Evolutionary conservation across 2,329 filamentous ascomycete species (phyloP).

Genomic region (Colletotrichum euphorbiae): DNA sequence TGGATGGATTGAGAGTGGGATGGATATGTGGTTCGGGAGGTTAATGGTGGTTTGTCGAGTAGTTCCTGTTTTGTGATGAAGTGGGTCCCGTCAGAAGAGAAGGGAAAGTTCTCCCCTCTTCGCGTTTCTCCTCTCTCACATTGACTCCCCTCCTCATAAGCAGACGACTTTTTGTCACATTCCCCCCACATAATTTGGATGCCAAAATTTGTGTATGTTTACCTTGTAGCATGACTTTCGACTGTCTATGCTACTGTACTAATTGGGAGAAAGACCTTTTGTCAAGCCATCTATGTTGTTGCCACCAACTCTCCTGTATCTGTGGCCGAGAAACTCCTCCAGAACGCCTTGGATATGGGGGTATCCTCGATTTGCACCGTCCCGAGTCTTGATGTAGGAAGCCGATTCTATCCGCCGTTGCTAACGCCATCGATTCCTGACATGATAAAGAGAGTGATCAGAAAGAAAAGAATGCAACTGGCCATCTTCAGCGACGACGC

Average conservation of each 20-base stretch:
- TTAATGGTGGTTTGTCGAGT: not conserved
- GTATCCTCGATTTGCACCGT: not conserved
- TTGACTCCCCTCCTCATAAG: no score
- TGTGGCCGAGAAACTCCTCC: not conserved
- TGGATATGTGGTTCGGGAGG: conserved; percentile 9
- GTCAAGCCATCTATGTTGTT: no score
- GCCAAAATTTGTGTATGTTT: no score
- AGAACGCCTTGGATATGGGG: conserved; percentile 25
- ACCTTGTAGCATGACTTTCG: no score
- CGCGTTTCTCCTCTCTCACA: no score
- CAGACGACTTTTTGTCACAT: no score
- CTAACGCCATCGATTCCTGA: conserved; percentile 22
- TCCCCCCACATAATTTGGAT: no score
- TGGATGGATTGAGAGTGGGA: conserved; percentile 2
- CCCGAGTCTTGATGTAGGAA: not conserved
- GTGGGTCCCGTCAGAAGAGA: not conserved
- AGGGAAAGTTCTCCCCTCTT: no score
- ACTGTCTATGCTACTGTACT: no score
- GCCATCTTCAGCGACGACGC: conserved; percentile 15
- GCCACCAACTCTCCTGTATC: no score
- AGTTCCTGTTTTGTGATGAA: not conserved
- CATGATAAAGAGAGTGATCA: conserved; percentile 7
- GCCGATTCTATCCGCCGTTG: not conserved
- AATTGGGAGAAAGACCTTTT: no score
- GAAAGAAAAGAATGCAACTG: not conserved